Evolutionary conservation across 2,329 filamentous ascomycete genomes (phyloP).

Genomic region (Calonectria hawksworthii): DNA sequence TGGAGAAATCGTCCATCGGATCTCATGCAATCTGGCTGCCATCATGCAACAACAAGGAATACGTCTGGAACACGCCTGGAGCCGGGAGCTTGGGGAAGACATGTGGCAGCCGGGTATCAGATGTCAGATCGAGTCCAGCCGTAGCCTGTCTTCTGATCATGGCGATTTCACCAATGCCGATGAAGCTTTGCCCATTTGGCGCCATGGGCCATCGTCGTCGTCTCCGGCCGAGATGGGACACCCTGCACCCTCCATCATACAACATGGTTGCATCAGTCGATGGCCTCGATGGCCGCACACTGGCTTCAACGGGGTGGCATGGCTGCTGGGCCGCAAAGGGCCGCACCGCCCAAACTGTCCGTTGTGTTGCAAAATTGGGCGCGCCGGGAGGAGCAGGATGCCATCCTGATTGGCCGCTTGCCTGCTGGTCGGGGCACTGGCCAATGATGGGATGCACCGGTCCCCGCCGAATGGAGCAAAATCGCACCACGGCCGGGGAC

Average conservation of each 20-base stretch:
- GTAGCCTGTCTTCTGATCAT: conserved; percentile 37
- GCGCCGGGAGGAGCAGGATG: conserved; percentile 43
- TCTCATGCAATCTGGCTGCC: conserved; percentile 24
- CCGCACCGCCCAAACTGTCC: background rate
- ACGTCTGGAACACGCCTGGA: conserved; percentile 7
- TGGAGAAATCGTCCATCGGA: conserved; percentile 16
- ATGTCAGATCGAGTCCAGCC: conserved; percentile 24
- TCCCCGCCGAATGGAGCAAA: conserved; percentile 43
- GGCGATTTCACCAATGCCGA: conserved; percentile 22
- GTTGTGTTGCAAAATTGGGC: background rate
- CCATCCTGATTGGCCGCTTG: conserved; percentile 24
- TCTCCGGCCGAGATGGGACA: conserved; percentile 29
- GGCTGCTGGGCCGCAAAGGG: conserved; percentile 7
- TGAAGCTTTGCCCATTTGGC: conserved; percentile 28
- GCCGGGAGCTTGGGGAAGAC: conserved; percentile 15
- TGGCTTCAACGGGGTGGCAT: too few relatives aligned
- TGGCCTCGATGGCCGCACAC: conserved; percentile 29
- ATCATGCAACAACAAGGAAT: conserved; percentile 25
- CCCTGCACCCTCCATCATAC: conserved; percentile 11
- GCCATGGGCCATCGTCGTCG: conserved; percentile 20
- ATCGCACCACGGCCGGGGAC: conserved; percentile 43
- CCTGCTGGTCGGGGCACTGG: background rate
- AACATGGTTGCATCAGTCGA: conserved; percentile 33
- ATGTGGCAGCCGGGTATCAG: conserved; percentile 6
- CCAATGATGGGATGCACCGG: conserved; percentile 44